Evolutionary conservation across 306 rosid species (phyloP), one percentile per base, ranked within the genome.

Genomic region (Albizia julibrissin): DNA sequence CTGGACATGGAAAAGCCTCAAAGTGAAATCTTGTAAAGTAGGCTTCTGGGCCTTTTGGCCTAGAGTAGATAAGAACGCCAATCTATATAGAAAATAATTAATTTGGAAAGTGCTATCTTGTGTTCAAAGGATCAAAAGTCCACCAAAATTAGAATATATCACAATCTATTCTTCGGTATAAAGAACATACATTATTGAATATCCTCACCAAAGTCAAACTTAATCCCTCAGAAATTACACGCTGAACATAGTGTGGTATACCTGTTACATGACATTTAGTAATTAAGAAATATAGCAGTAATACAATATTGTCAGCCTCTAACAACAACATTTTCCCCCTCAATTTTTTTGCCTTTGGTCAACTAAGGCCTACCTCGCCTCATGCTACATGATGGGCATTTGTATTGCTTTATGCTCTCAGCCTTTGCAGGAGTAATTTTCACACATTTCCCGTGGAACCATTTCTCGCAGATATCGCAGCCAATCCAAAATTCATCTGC

Each of bases 381-480:
- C 79, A 89, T 69, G 89, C 90, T 92, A 89, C 98, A 93, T 22
- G 97, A 88, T 9, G 98, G 98, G 87, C 98, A 93, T 84, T 93
- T 93, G 85, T 93, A 93, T 75, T 91, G 97, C 88, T 93, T 90
- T 84, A 93, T 93, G 93, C 89, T 88, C 88, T 93, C 98, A 27
- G 98, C 98, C 87, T 90, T 91, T 5, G 97, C 97, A 66, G 98
- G 98, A 21, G 98, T 91, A 68, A 93, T 89, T 92, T 90, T 93
- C 76, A 93, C 98, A 21, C 98, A 93, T 83, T 93, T 91, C 75
- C 98, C 98, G 40, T 93, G 98, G 89, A 80, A 93, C 98, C 98
- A 93, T 87, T 82, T 91, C 89, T 93, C 98, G 2, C 98, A 93
- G 67, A 91, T 88, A 79, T 93, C 98, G 1, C 98, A 93, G 42